These are phyloP conservation scores for Termitomyces eurrhizus DNA, from an alignment of 768 basidiomycete genomes.

Conservation along the genomic window DNA sequence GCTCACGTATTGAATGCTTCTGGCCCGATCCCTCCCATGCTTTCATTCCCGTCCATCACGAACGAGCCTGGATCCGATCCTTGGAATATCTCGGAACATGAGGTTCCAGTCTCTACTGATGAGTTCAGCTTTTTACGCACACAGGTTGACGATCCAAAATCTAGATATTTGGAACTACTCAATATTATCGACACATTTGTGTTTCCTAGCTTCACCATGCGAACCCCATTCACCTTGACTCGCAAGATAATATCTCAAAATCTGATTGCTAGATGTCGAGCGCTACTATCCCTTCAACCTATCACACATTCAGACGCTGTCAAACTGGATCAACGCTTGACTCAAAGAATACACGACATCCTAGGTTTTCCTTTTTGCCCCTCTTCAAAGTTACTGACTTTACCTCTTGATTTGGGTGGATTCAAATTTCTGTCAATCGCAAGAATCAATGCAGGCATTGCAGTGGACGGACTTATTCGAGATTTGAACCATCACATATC, in stretches of 20 bases:
- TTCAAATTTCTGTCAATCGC: constrained; percentile 22
- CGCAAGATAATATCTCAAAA: no score
- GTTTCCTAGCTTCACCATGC: no score
- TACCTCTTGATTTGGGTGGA: constrained; percentile 13
- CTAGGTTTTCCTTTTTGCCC: constrained; percentile 22
- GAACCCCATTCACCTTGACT: no score
- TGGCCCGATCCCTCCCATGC: no score
- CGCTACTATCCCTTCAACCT: constrained; percentile 20
- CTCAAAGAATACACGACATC: constrained; percentile 13
- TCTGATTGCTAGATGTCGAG: constrained; percentile 6
- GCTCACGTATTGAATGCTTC: neutral
- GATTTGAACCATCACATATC: constrained; percentile 24
- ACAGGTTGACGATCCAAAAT: no score
- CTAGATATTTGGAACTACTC: constrained; percentile 12
- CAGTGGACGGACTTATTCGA: constrained; percentile 16
- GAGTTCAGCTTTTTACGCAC: no score
- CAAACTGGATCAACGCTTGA: constrained; percentile 14
- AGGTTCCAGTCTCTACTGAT: no score
- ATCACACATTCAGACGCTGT: constrained; percentile 5
- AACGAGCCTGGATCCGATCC: no score
- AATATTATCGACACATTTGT: no score
- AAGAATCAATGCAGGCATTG: constrained; percentile 16
- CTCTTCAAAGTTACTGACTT: constrained; percentile 2
- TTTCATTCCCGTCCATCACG: no score
- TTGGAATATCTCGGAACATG: no score